Base-by-base conservation (phyloP, 1,284 basidiomycete genomes). In the Sporisorium graminicola region DNA sequence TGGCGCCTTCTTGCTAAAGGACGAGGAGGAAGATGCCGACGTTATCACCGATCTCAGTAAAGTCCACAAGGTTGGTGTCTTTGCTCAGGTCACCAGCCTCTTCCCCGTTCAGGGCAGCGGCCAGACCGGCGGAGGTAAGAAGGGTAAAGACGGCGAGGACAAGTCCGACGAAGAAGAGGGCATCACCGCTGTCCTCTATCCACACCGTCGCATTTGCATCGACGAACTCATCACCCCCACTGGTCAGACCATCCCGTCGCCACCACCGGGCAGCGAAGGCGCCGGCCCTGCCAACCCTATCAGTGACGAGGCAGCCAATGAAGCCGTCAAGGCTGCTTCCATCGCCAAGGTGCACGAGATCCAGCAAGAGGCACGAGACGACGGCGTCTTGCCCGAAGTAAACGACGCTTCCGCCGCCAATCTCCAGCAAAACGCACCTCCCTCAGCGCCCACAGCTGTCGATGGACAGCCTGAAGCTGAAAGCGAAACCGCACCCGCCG, bases 1-100 rank as follows among this genome's bases (percentile, higher is more conserved):
- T 69, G 96, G 97, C 65, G 97, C 96, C 26, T 99, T 99, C 89
- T 87, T 99, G 46, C 91, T 98, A 82, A 98, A 98, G 88, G 95
- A 98, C 86, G 93, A 95, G 78, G 91, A 94, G 78, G 90, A 92
- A 64, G 96, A 99, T 86, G 92, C 92, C 80, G 97, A 99, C 86
- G 90, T 96, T 65, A 97, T 98, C 82, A 93, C 92, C 71, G 92
- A 93, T 82, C 87, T 94, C 57, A 90, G 93, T 86, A 91, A 94
- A 69, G 94, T 99, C 3, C 94, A 98, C 87, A 90, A 91, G 4
- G 94, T 98, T 61, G 97, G 97, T 69, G 95, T 99, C 10, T 98
- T 99, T 85, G 95, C 95, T 3, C 96, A 99, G 87, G 95, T 99
- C 72, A 98, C 96, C 0, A 95, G 93, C 79, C 92, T 96, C 5